Evolutionary conservation across 2,329 filamentous ascomycete genomes (phyloP).

Genomic region (Epichloe baconii): DNA sequence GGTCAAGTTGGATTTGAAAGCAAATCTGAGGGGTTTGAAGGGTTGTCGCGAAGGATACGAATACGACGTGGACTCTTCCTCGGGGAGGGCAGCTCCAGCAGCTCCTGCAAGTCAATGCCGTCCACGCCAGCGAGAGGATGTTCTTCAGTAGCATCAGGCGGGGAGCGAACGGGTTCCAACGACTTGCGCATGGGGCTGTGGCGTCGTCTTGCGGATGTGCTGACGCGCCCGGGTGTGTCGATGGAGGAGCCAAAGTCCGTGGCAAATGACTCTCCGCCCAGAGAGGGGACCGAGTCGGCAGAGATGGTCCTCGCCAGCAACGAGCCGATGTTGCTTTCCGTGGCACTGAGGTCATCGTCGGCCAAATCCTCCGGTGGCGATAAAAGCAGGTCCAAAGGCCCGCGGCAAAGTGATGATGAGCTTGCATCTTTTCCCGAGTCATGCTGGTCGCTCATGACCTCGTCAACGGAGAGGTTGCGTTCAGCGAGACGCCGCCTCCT

Average conservation of each 20-base stretch:
- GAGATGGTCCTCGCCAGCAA: slow-evolving; percentile 41
- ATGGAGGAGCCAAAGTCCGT: slow-evolving; percentile 36
- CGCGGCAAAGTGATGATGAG: slow-evolving; percentile 36
- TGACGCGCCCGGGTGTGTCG: slow-evolving; percentile 33
- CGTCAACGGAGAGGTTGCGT: slow-evolving; percentile 37
- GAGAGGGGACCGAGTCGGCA: slow-evolving; percentile 47
- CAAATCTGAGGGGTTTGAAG: slow-evolving; percentile 39
- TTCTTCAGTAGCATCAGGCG: slow-evolving; percentile 35
- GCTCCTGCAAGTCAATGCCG: slow-evolving; percentile 34
- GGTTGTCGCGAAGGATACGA: slow-evolving; percentile 19
- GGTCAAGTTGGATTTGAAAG: slow-evolving; percentile 57
- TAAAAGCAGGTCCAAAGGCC: slow-evolving; percentile 45
- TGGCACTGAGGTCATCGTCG: slow-evolving; percentile 34
- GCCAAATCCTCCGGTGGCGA: slow-evolving; percentile 45
- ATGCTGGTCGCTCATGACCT: slow-evolving; percentile 39
- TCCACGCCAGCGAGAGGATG: slow-evolving; percentile 33
- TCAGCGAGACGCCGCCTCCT: slow-evolving; percentile 15
- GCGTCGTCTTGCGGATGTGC: slow-evolving; percentile 16
- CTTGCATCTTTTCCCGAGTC: slow-evolving; percentile 47
- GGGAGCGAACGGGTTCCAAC: slow-evolving; percentile 42
- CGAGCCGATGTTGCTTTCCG: slow-evolving; percentile 40
- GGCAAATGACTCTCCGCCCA: slow-evolving; percentile 39
- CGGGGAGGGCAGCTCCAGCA: slow-evolving; percentile 26
- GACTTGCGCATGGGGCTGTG: slow-evolving; percentile 32
- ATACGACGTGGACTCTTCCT: not conserved